phyloP scores from a whole-genome alignment of 176 grass and related monocot species.

The Triticum timopheevii region DNA sequence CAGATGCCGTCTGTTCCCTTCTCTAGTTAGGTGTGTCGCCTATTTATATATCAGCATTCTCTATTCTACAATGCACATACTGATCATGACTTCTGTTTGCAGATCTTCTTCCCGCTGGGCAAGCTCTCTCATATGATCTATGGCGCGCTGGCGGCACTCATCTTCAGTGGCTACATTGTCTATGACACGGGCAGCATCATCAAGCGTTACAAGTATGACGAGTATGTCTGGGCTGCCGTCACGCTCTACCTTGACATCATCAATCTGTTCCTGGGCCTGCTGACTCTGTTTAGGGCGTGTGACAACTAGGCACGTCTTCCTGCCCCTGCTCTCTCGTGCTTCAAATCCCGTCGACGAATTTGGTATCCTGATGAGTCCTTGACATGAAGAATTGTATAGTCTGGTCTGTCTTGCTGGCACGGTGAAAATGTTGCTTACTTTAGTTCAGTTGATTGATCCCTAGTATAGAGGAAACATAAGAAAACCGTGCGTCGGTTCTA shows the following conservation, averaged over 20 bases:
- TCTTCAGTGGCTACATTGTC: conserved; percentile 79
- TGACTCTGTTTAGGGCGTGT: too few relatives aligned
- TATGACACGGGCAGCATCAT: conserved; percentile 88
- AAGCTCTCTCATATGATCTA: conserved; percentile 85
- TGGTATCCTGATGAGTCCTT: not conserved
- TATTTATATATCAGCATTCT: not conserved
- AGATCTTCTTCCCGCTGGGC: conserved; percentile 84
- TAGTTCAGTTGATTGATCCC: not conserved
- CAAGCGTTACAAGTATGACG: conserved; percentile 72
- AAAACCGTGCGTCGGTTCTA: not conserved
- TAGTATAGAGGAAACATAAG: not conserved
- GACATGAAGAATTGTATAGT: not conserved
- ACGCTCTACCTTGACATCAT: conserved; percentile 35
- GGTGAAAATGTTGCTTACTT: not conserved
- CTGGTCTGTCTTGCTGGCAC: not conserved
- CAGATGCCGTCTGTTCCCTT: not conserved
- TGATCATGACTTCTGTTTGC: not conserved
- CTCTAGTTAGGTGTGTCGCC: too few relatives aligned
- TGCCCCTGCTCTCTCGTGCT: not conserved
- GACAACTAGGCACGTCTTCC: not conserved
- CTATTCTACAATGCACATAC: not conserved
- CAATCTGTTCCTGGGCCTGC: too few relatives aligned
- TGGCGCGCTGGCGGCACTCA: conserved; percentile 52
- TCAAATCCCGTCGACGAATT: too few relatives aligned
- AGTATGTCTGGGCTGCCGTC: conserved; percentile 79